Evolutionary conservation across 73 alveolate genomes (phyloP).

Genomic region (Paramecium octaurelia): DNA sequence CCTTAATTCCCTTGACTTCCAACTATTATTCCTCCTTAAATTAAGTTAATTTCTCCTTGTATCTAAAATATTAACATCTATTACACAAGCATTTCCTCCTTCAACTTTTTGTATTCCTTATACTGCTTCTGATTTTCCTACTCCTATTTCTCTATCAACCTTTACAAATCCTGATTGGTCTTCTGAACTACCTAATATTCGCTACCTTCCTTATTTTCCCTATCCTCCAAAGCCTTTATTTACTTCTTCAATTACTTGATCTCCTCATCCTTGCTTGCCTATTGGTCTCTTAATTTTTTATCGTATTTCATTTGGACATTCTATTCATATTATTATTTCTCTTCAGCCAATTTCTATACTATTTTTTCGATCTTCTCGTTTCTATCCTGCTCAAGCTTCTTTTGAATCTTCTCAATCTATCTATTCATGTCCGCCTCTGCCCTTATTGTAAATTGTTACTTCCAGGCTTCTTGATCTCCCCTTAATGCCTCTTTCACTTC

Average conservation of each 20-base stretch:
- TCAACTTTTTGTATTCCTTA: slow-evolving; percentile 1
- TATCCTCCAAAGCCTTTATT: slow-evolving; percentile 34
- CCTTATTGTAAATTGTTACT: background rate
- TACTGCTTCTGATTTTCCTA: background rate
- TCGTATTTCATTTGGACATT: slow-evolving; percentile 41
- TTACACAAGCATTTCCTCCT: background rate
- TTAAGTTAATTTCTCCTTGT: background rate
- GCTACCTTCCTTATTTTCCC: slow-evolving; percentile 46
- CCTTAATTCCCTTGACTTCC: slow-evolving; percentile 6
- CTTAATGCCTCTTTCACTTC: slow-evolving; percentile 53
- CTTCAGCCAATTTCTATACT: slow-evolving; percentile 61
- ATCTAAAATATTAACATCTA: background rate
- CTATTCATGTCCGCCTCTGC: slow-evolving; percentile 60
- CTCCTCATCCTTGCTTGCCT: background rate
- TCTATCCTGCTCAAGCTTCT: slow-evolving; percentile 59
- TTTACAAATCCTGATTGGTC: slow-evolving; percentile 52
- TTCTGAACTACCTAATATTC: slow-evolving; percentile 32
- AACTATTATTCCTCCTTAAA: background rate
- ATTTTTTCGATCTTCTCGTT: slow-evolving; percentile 58
- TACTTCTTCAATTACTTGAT: slow-evolving; percentile 54
- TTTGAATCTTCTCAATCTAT: slow-evolving; percentile 38
- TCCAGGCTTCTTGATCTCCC: slow-evolving; percentile 61
- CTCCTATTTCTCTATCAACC: background rate
- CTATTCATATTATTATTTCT: slow-evolving; percentile 10
- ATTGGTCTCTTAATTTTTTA: slow-evolving; percentile 31